Conservation (phyloP, 2,329 filamentous ascomycete species). For the Aspergillus viridinutans region DNA sequence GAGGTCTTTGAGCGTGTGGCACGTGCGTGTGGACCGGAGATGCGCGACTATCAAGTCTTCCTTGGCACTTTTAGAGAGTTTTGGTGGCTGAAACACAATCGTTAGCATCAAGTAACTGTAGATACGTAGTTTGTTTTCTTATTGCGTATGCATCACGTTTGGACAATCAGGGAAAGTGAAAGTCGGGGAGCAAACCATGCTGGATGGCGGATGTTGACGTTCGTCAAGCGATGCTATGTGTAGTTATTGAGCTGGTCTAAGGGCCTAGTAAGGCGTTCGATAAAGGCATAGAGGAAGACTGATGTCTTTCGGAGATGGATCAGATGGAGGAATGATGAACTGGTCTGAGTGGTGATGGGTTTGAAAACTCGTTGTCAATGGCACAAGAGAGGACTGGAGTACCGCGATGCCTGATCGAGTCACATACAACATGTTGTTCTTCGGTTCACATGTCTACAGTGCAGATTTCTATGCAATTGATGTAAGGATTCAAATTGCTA, state of each 20-base stretch:
- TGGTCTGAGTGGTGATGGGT: not conserved
- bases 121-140: not conserved
- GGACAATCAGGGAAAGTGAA: not conserved
- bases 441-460: not conserved
- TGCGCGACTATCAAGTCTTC: conserved; percentile 55
- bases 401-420: not conserved
- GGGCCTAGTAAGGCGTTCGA: not conserved
- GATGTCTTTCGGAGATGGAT: not conserved
- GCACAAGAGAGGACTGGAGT: not conserved
- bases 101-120: not conserved
- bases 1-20: conserved; percentile 64
- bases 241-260: not conserved
- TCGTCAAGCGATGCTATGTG: not conserved
- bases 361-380: not conserved
- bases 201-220: not conserved
- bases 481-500: not conserved
- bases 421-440: too few species aligned
- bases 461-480: not conserved
- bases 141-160: not conserved
- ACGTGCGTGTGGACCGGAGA: conserved; percentile 57
- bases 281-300: not conserved
- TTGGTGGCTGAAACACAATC: conserved; percentile 39
- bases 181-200: not conserved
- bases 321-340: not conserved
- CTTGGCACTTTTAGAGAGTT: conserved; percentile 56